These are phyloP conservation scores for Didymella exigua DNA, from an alignment of 2,329 filamentous ascomycete genomes.

Conservation along the genomic window DNA sequence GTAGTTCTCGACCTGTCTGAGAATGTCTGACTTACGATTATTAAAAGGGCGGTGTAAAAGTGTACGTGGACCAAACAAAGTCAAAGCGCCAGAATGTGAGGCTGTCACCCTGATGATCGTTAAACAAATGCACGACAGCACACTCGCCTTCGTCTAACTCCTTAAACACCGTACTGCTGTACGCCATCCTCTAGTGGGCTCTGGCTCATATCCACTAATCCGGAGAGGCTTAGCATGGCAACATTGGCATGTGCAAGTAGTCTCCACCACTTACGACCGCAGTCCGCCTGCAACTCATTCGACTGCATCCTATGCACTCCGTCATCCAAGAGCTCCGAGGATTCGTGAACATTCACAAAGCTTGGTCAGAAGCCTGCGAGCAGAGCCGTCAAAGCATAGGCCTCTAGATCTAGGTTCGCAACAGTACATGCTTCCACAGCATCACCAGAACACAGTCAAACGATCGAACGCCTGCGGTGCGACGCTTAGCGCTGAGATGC, in stretches of 20 bases:
- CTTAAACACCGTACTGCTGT: not conserved
- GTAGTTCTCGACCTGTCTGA: not conserved
- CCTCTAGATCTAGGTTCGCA: not conserved
- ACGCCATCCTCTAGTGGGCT: not conserved
- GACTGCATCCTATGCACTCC: not conserved
- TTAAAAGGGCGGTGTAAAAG: conserved; percentile 15
- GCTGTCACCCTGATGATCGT: conserved; percentile 4
- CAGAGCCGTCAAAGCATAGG: not conserved
- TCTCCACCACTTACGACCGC: not conserved
- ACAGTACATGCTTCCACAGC: not conserved
- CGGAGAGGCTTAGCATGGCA: not conserved
- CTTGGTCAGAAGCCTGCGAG: not conserved
- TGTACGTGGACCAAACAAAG: conserved; percentile 12
- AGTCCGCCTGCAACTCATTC: not conserved
- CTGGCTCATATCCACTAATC: not conserved
- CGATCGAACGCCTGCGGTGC: not conserved
- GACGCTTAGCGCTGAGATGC: not conserved
- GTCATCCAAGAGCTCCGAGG: not conserved
- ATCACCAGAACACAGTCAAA: not conserved
- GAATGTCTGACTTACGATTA: not conserved
- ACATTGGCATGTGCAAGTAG: not conserved
- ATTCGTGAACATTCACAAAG: not conserved
- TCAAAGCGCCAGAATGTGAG: conserved; percentile 9
- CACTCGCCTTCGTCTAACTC: not conserved
- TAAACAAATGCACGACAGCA: conserved; percentile 3